Evolutionary conservation across 352 stramenopile genomes (phyloP).

Genomic region (Phytophthora citrophthora): DNA sequence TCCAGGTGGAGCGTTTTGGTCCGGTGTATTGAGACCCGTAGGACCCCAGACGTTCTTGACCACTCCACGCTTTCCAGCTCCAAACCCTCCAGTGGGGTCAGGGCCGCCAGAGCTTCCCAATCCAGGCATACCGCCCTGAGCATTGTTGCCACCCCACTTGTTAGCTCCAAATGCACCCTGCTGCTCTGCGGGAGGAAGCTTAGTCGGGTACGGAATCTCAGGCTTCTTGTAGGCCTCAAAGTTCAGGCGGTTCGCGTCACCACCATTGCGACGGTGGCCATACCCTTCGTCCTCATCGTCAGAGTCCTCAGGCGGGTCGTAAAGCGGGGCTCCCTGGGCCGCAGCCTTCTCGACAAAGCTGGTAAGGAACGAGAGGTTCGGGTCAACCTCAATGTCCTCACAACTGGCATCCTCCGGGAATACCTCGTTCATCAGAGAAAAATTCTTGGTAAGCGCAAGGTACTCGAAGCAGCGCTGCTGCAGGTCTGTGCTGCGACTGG

Average conservation of each 20-base stretch:
- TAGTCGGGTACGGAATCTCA: slow-evolving; percentile 87
- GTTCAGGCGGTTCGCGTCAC: slow-evolving; percentile 73
- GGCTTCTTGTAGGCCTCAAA: slow-evolving; percentile 92
- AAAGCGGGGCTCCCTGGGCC: slow-evolving; percentile 92
- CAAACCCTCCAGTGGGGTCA: slow-evolving; percentile 49
- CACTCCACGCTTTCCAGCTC: slow-evolving; percentile 50
- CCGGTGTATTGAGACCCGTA: slow-evolving; percentile 72
- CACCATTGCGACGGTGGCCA: slow-evolving; percentile 59
- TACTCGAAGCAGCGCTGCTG: slow-evolving; percentile 99
- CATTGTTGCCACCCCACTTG: slow-evolving; percentile 60
- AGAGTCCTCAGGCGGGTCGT: slow-evolving; percentile 95
- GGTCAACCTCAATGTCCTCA: slow-evolving; percentile 95
- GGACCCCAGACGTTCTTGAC: slow-evolving; percentile 90
- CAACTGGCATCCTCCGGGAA: slow-evolving; percentile 98
- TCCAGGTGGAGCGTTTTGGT: slow-evolving; percentile 37
- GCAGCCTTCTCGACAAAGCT: slow-evolving; percentile 94
- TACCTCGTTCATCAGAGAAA: slow-evolving; percentile 89
- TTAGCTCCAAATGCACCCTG: slow-evolving; percentile 55
- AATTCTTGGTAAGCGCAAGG: slow-evolving; percentile 93
- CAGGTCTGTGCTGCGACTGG: slow-evolving; percentile 95
- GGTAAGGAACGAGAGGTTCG: slow-evolving; percentile 96
- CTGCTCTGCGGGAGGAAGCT: slow-evolving; percentile 67
- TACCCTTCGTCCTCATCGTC: slow-evolving; percentile 94
- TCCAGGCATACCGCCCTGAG: slow-evolving; percentile 38
- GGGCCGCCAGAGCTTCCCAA: slow-evolving; percentile 38